Conservation (phyloP, 148 eudicot species). For the Gaultheria prostrata region DNA sequence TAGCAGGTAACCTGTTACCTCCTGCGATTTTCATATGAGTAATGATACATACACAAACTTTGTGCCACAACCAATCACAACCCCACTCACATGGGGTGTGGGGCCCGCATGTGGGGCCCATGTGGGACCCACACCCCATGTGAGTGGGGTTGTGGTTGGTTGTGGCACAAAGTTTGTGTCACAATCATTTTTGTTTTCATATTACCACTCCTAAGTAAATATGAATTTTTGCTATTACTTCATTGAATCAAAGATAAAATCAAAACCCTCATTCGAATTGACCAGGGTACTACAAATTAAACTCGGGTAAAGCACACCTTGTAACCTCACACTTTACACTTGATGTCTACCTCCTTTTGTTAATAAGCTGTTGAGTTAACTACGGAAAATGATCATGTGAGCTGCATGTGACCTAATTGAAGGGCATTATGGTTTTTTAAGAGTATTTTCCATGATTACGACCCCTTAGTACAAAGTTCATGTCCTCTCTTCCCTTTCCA, state of each 20-base stretch:
- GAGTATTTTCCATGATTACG: background rate
- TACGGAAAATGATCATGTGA: background rate
- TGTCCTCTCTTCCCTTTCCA: background rate
- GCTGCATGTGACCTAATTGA: background rate
- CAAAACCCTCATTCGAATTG: background rate
- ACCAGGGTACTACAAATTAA: background rate
- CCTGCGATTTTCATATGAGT: background rate
- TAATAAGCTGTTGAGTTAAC: background rate
- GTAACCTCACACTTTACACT: background rate
- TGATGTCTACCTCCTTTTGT: background rate
- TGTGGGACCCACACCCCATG: no score
- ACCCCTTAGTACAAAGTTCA: background rate
- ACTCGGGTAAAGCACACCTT: background rate
- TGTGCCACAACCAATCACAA: no score
- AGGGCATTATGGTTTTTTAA: background rate
- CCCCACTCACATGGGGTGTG: no score
- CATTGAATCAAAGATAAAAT: background rate
- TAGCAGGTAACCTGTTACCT: conserved; percentile 59
- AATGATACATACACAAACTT: no score
- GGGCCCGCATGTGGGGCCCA: no score
- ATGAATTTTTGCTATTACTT: background rate
- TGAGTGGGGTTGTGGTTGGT: no score
- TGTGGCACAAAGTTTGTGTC: no score
- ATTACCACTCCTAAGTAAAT: background rate
- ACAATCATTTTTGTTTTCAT: no score